phyloP scores from a whole-genome alignment of 805 yeast species.

The Zygoascus bituminiphila region DNA sequence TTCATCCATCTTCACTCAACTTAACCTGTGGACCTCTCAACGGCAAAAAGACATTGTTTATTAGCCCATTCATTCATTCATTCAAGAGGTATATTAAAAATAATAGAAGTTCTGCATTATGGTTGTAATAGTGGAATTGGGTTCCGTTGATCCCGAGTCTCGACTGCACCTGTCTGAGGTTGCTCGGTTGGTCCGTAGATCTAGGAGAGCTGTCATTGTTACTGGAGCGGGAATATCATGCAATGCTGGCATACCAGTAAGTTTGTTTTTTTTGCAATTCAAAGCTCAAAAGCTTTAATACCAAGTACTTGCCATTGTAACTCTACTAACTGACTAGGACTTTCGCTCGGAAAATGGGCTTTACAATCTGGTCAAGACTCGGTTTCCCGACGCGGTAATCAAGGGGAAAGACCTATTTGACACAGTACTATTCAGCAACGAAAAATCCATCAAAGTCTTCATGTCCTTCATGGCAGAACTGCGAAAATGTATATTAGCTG shows the following conservation, averaged over 20 bases:
- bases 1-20: no score
- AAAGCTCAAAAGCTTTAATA: no score
- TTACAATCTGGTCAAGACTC: slow-evolving; percentile 60
- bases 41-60: no score
- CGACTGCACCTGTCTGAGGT: slow-evolving; percentile 19
- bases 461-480: slow-evolving; percentile 83
- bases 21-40: no score
- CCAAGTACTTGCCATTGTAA: slow-evolving; percentile 10
- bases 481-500: slow-evolving; percentile 52
- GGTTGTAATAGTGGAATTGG: background rate
- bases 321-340: slow-evolving; percentile 33
- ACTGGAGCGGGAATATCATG: slow-evolving; percentile 98
- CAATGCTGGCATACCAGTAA: slow-evolving; percentile 86
- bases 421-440: slow-evolving; percentile 66
- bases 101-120: no score
- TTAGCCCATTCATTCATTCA: no score
- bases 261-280: no score
- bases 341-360: slow-evolving; percentile 80
- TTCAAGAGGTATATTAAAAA: no score
- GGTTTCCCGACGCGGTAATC: slow-evolving; percentile 51
- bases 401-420: slow-evolving; percentile 91
- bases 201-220: slow-evolving; percentile 53
- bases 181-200: slow-evolving; percentile 36
- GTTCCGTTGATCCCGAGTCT: background rate
- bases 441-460: slow-evolving; percentile 59